These are phyloP conservation scores for Wickerhamomyces strasburgensis DNA, from an alignment of 805 yeast genomes.

Conservation along the genomic window DNA sequence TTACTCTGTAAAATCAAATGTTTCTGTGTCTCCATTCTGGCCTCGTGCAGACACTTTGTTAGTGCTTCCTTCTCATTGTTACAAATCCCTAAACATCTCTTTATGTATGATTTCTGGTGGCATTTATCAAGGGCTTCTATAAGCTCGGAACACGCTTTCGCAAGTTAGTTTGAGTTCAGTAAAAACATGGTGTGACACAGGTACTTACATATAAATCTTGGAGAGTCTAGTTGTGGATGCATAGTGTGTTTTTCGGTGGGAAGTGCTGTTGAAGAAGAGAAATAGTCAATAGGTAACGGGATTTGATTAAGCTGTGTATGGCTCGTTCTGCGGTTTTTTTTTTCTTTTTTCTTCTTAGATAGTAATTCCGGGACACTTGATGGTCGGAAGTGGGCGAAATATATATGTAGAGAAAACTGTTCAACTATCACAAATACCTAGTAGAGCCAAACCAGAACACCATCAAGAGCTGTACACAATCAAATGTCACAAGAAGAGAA, in stretches of 20 bases:
- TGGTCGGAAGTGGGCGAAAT: too few species aligned
- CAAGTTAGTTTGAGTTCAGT: neutral
- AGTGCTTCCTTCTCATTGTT: slow-evolving; percentile 79
- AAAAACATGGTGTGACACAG: neutral
- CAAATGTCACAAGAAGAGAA: neutral
- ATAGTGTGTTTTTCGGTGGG: slow-evolving; percentile 21
- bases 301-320: too few species aligned
- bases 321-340: too few species aligned
- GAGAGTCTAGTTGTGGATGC: slow-evolving; percentile 53
- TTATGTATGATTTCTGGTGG: slow-evolving; percentile 63
- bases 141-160: slow-evolving; percentile 64
- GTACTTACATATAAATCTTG: slow-evolving; percentile 40
- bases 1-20: slow-evolving; percentile 46
- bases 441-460: too few species aligned
- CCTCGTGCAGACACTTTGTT: slow-evolving; percentile 71
- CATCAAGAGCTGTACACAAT: neutral
- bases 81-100: slow-evolving; percentile 77
- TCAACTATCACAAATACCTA: too few species aligned
- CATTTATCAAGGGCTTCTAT: slow-evolving; percentile 89
- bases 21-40: slow-evolving; percentile 60
- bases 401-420: too few species aligned
- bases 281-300: too few species aligned
- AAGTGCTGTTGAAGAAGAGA: neutral
- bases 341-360: too few species aligned
- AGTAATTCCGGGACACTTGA: too few species aligned